Conservation (phyloP, 2,329 filamentous ascomycete genomes). For the Monosporascus sp. region DNA sequence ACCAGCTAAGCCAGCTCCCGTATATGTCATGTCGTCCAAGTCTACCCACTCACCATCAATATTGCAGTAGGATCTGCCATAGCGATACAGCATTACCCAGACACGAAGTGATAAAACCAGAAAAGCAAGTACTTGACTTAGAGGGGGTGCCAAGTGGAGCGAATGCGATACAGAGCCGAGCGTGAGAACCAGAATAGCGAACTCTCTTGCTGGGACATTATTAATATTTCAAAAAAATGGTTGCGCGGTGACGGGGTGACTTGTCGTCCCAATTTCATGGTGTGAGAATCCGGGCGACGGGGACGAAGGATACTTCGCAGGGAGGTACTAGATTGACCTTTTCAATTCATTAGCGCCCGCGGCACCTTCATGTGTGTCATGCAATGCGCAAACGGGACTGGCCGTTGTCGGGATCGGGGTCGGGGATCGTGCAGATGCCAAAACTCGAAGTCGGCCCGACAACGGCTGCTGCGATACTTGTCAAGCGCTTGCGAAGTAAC, state of each 20-base stretch:
- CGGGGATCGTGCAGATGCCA: too few relatives aligned
- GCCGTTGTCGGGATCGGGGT: too few relatives aligned
- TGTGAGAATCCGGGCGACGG: not conserved
- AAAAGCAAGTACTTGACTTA: not conserved
- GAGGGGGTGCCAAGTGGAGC: not conserved
- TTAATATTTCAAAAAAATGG: not conserved
- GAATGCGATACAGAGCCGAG: not conserved
- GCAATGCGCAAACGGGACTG: too few relatives aligned
- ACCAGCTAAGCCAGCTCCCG: too few relatives aligned
- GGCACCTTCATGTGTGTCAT: too few relatives aligned
- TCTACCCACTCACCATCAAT: not conserved
- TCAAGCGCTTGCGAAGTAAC: too few relatives aligned
- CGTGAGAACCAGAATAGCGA: not conserved
- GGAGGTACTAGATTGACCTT: too few relatives aligned
- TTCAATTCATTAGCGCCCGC: too few relatives aligned
- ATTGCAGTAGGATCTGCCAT: not conserved
- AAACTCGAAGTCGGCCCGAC: too few relatives aligned
- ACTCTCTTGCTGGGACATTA: not conserved
- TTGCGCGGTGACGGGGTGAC: not conserved
- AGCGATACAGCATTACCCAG: not conserved
- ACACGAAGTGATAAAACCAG: not conserved
- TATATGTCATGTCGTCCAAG: too few relatives aligned
- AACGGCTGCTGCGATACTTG: too few relatives aligned
- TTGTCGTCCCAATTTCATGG: not conserved
- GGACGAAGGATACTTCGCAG: too few relatives aligned